Percentiles rank a stretch among this genome's conserved stretches.
Evolutionary conservation across 2,329 filamentous ascomycete genomes (phyloP).

Genomic region (Venturia carpophila): DNA sequence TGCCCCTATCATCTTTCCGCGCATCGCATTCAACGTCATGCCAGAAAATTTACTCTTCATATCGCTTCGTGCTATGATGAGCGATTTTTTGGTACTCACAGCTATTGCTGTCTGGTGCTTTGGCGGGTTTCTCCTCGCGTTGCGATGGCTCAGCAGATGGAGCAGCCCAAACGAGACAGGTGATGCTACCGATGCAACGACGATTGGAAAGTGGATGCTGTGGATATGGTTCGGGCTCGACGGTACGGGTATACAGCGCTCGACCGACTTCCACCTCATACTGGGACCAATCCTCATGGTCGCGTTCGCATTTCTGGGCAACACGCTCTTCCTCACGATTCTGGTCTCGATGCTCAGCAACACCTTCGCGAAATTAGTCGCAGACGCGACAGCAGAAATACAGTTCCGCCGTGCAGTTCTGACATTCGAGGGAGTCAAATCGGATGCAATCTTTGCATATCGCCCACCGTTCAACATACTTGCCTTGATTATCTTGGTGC

Average conservation of each 20-base stretch:
- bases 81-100: constrained; percentile 72
- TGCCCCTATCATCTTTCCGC: constrained; percentile 68
- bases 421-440: constrained; percentile 79
- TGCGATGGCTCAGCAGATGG: constrained; percentile 62
- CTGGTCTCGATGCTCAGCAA: constrained; percentile 80
- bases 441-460: constrained; percentile 74
- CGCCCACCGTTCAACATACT: constrained; percentile 77
- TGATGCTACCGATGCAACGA: constrained; percentile 48
- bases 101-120: constrained; percentile 76
- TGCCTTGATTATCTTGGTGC: constrained; percentile 64
- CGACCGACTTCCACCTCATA: constrained; percentile 67
- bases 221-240: constrained; percentile 90
- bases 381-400: constrained; percentile 73
- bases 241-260: constrained; percentile 50
- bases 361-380: constrained; percentile 70
- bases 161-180: constrained; percentile 25
- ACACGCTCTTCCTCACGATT: constrained; percentile 83
- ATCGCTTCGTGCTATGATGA: constrained; percentile 75
- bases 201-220: constrained; percentile 83
- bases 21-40: constrained; percentile 73
- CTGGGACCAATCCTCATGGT: constrained; percentile 74
- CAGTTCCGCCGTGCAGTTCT: constrained; percentile 74
- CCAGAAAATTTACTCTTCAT: constrained; percentile 81
- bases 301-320: constrained; percentile 75
- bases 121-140: constrained; percentile 68